Evolutionary conservation across 2,329 filamentous ascomycete genomes (phyloP), one percentile per base, ranked within the genome.

Genomic region (Ophiostoma montium): DNA sequence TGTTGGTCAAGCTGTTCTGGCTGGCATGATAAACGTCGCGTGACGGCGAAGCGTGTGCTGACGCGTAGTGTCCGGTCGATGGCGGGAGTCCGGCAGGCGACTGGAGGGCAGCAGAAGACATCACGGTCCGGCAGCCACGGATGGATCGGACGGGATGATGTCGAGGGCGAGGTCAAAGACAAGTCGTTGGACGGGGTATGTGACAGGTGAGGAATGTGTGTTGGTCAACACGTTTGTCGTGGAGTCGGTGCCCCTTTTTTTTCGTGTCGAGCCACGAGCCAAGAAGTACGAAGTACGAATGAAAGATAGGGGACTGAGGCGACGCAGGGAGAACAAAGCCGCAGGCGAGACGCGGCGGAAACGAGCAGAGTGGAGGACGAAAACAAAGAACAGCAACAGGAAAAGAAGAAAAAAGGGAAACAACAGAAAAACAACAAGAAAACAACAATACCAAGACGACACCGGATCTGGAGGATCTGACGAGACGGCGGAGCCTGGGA

Each of bases 61-160:
- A 65, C 56, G 71, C 65, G 63, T 78, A 76, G 54, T 73, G 72
- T 55, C 69, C 69, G 58, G 64, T 69, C 46, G 70, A 65, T 32
- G 71, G 61, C 55, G 76, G 74, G 58, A 74, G 69, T 61, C 71
- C 66, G 55, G 54, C 42, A 21, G 52, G 47, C 32, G 75, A 67
- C 65, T 82, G 79, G 62, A 83, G 67, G 58, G 74, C 74, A 69
- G 78, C 75, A 64, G 75, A 78, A 66, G 74, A 77, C 76, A 76
- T 79, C 18, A 31, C 30, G 23, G 27, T 13, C 31, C 13, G n/a
- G 13, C 42, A 23, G 42, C 23, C 23, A 27, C 23, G 4, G 23
- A 27, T 27, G 8, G 23, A 27, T 27, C 5, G 23, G 23, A 27
- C 8, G n/a, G n/a, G n/a, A n/a, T 39, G 36, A 12, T 4, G 36